These are phyloP conservation scores for Pseudogymnoascus sp. DNA, from an alignment of 2,329 filamentous ascomycete species.

Conservation along the genomic window DNA sequence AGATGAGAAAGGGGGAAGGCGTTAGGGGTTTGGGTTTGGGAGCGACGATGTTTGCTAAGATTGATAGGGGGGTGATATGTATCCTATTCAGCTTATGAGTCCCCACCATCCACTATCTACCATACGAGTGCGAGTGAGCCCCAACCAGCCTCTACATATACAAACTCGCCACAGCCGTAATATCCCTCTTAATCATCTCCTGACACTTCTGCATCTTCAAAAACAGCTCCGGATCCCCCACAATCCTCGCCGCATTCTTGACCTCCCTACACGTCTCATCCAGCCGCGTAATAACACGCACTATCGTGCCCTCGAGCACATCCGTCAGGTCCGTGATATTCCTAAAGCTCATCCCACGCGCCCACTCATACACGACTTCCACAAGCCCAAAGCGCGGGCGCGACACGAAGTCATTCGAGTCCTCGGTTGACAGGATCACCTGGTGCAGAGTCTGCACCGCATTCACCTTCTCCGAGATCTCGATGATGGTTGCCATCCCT, in stretches of 20 bases:
- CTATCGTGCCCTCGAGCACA: slow-evolving; percentile 94
- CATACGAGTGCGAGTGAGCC: not conserved
- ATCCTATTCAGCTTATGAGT: not conserved
- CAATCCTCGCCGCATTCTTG: slow-evolving; percentile 91
- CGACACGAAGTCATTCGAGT: slow-evolving; percentile 85
- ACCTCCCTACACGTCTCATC: slow-evolving; percentile 97
- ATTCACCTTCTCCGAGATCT: slow-evolving; percentile 88
- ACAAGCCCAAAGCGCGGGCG: slow-evolving; percentile 85
- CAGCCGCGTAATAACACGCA: slow-evolving; percentile 83
- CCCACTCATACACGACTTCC: slow-evolving; percentile 98
- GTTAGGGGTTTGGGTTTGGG: not conserved
- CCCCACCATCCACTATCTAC: not conserved
- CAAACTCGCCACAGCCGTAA: slow-evolving; percentile 79
- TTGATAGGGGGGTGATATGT: not conserved
- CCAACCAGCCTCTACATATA: slow-evolving; percentile 66
- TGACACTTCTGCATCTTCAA: slow-evolving; percentile 96
- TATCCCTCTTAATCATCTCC: slow-evolving; percentile 95
- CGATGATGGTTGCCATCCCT: slow-evolving; percentile 77
- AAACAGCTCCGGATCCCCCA: slow-evolving; percentile 88
- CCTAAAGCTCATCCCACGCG: slow-evolving; percentile 94
- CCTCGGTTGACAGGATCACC: slow-evolving; percentile 82
- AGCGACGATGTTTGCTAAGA: not conserved
- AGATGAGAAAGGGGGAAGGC: not conserved
- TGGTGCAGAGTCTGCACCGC: slow-evolving; percentile 81
- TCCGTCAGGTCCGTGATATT: slow-evolving; percentile 94